These are phyloP conservation scores for Cinnamomum chago DNA, from an alignment of 164 flowering plant species.

Conservation along the genomic window DNA sequence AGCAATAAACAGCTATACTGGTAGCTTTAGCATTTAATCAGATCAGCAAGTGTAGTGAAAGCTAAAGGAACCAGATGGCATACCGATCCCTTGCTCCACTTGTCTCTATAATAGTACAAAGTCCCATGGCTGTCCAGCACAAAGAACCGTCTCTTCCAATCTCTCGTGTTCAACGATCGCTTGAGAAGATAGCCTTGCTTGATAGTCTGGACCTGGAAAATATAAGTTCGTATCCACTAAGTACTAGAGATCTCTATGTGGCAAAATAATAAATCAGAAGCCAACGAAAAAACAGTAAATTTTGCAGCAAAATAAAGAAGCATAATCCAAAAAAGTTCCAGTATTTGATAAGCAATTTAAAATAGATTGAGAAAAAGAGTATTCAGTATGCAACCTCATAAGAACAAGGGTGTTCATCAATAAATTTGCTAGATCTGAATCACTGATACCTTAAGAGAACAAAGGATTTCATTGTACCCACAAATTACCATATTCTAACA, in stretches of 20 bases:
- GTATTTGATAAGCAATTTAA: not conserved
- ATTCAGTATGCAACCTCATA: not conserved
- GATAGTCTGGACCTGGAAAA: slow-evolving; percentile 62
- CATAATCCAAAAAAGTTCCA: not conserved
- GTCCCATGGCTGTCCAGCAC: slow-evolving; percentile 85
- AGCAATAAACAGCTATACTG: not conserved
- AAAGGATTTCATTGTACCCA: too few relatives aligned
- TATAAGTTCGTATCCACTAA: slow-evolving; percentile 4
- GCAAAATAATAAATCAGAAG: not conserved
- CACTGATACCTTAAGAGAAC: not conserved
- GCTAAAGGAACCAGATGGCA: not conserved
- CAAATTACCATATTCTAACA: too few relatives aligned
- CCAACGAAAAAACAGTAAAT: not conserved
- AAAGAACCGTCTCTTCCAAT: slow-evolving; percentile 92
- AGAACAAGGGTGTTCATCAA: not conserved
- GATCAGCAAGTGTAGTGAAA: not conserved
- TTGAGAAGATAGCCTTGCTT: slow-evolving; percentile 90
- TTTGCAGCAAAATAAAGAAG: not conserved
- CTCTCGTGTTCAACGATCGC: slow-evolving; percentile 70
- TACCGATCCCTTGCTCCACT: slow-evolving; percentile 51
- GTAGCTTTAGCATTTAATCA: not conserved
- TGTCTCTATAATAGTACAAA: slow-evolving; percentile 63
- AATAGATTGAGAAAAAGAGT: not conserved
- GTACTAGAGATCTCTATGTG: not conserved
- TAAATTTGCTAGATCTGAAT: not conserved